Evolutionary conservation across 768 basidiomycete genomes (phyloP).

Genomic region (Macrolepiota dolichaula): DNA sequence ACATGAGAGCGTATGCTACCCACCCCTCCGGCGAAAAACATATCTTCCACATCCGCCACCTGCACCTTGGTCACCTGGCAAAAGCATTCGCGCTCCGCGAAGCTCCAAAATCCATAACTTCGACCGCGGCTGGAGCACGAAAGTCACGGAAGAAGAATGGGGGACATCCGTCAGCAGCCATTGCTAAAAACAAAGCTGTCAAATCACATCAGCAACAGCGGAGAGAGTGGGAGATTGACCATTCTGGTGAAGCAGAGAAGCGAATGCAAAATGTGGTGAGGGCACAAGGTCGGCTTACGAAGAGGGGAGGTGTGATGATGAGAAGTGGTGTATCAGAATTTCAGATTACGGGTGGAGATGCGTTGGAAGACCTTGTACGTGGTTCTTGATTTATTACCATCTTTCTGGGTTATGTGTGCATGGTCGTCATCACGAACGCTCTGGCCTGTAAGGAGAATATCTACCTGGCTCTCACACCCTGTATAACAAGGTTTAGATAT

Average conservation of each 20-base stretch:
- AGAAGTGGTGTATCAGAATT: conserved; percentile 71
- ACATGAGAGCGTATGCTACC: conserved; percentile 95
- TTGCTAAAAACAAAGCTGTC: conserved; percentile 18
- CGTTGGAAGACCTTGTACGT: conserved; percentile 59
- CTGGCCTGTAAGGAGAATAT: not conserved
- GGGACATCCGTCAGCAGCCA: conserved; percentile 6
- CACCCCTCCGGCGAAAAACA: conserved; percentile 95
- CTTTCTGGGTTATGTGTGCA: not conserved
- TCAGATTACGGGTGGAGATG: conserved; percentile 65
- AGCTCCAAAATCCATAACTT: conserved; percentile 58
- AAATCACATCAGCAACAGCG: conserved; percentile 17
- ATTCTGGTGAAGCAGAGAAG: conserved; percentile 60
- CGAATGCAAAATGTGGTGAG: conserved; percentile 88
- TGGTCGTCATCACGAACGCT: not conserved
- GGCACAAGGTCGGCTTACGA: conserved; percentile 75
- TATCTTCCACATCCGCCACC: conserved; percentile 92
- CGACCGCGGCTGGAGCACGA: conserved; percentile 15
- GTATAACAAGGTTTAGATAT: not conserved
- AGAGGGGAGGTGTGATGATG: conserved; percentile 74
- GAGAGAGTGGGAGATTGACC: conserved; percentile 38
- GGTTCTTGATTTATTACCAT: conserved; percentile 9
- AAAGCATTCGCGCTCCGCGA: conserved; percentile 91
- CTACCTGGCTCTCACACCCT: conserved; percentile 2
- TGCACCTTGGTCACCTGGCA: conserved; percentile 93
- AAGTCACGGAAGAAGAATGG: conserved; percentile 15